Conservation (phyloP, 1,284 basidiomycete species). For the Kalmanozyma brasiliensis region DNA sequence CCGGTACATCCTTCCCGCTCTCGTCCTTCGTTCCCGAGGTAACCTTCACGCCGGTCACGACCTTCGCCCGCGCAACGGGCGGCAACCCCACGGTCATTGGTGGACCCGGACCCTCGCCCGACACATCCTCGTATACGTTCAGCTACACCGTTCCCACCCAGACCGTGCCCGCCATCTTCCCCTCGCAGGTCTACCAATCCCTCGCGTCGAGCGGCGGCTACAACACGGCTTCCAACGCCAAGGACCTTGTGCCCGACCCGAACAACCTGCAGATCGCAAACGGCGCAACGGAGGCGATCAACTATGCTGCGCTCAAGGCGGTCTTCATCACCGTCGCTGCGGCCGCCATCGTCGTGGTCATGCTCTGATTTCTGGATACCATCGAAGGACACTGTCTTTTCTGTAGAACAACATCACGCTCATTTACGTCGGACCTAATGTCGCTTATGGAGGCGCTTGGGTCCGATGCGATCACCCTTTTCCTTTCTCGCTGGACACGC, state of each 20-base stretch:
- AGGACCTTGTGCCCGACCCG: constrained; percentile 27
- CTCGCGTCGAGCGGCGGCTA: constrained; percentile 13
- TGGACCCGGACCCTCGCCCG: constrained; percentile 52
- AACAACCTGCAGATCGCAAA: constrained; percentile 37
- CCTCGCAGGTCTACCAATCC: constrained; percentile 25
- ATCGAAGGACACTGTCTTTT: constrained; percentile 10
- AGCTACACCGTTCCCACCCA: constrained; percentile 43
- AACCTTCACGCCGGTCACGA: constrained; percentile 55
- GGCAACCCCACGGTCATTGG: constrained; percentile 44
- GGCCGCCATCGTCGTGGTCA: constrained; percentile 21
- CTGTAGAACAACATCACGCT: too few relatives aligned
- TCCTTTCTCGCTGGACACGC: background rate
- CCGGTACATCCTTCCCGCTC: constrained; percentile 46
- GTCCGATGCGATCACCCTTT: background rate
- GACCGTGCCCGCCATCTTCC: constrained; percentile 31
- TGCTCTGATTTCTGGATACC: constrained; percentile 2
- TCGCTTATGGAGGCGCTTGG: background rate
- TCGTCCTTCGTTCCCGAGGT: constrained; percentile 23
- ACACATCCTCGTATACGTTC: constrained; percentile 37
- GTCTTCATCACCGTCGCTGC: constrained; percentile 26
- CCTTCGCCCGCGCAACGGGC: constrained; percentile 32
- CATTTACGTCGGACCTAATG: constrained; percentile 1
- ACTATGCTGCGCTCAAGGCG: constrained; percentile 27
- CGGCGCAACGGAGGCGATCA: constrained; percentile 4
- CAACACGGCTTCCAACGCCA: constrained; percentile 29